phyloP scores from a whole-genome alignment of 192 early-diverging fungal species.

The Linnemannia schmuckeri region DNA sequence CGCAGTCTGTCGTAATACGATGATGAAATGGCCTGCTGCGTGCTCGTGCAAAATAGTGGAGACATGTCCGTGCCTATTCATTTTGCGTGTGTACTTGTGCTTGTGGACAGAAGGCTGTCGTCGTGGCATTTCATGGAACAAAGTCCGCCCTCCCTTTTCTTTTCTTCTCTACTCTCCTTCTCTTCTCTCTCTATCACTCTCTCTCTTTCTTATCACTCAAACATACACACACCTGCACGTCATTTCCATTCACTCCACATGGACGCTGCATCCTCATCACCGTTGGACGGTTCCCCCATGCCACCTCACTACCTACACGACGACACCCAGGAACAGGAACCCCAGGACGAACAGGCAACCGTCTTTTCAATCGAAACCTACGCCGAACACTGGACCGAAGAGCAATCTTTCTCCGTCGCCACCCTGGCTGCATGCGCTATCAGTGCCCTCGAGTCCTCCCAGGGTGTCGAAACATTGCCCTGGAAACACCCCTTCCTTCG shows the following conservation, averaged over 20 bases:
- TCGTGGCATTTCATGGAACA: too few species aligned
- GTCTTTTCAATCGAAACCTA: slow-evolving; percentile 52
- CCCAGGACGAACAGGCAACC: slow-evolving; percentile 33
- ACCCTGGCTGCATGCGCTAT: slow-evolving; percentile 48
- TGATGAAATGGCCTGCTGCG: too few species aligned
- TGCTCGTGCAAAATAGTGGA: too few species aligned
- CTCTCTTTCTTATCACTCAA: background rate
- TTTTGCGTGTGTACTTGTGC: too few species aligned
- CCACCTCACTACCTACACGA: background rate
- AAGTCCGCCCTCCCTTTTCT: too few species aligned
- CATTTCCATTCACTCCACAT: background rate
- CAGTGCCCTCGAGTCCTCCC: slow-evolving; percentile 34
- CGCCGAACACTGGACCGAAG: slow-evolving; percentile 54
- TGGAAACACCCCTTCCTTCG: slow-evolving; percentile 55
- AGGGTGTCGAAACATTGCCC: slow-evolving; percentile 36
- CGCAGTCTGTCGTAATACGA: too few species aligned
- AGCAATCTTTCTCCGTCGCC: slow-evolving; percentile 45
- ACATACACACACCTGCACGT: background rate
- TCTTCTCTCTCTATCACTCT: background rate
- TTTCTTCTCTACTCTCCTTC: background rate
- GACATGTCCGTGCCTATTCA: too few species aligned
- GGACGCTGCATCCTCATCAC: background rate
- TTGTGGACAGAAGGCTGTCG: too few species aligned
- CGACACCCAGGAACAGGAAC: background rate
- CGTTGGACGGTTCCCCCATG: background rate